Base-by-base conservation (phyloP, 2,329 filamentous ascomycete species). In the Orbilia javanica region DNA sequence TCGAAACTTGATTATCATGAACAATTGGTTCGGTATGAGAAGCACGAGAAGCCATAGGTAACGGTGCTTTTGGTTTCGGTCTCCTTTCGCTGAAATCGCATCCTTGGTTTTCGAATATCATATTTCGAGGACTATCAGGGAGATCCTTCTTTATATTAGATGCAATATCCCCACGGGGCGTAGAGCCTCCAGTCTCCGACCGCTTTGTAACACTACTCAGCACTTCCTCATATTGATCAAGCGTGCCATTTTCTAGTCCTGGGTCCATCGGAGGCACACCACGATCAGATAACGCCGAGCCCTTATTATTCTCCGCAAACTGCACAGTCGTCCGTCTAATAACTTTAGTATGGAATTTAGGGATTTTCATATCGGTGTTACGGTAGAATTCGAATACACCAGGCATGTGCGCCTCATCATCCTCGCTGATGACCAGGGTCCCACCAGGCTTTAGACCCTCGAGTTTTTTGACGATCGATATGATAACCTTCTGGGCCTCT, bases 1-100 rank as follows among this genome's bases (percentile, higher is more conserved):
- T 60, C 0, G 66, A 66, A 11, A 71, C 55, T 44, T 76, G 72
- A 13, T 70, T 25, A 10, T 11, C 22, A 18, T 60, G 15, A 15
- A 65, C 25, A 10, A 55, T n/a, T 20, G 22, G 22, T 27, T 13
- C 4, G 2, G 20, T 10, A 36, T 7, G 34, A 36, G 4, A 11
- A 36, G 2, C 3, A 36, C 34, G 34, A 36, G 8, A 11, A 48
- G 20, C 11, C 7, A 39, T 11, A 15, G 3, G 36, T 3, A 39
- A 39, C 13, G 2, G 11, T 39, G 13, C 29, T 22, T 10, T 8
- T 25, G 22, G 46, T 11, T 2, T 25, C 4, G 55, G 55, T 18
- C 0, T 60, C 2, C 1, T 15, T 10, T 39, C 18, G 10, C 10
- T 31, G 34, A 25, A 60, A 6, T 18, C 4, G 3, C 34, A 60